phyloP scores from a whole-genome alignment of 345 rosid species.

The Erodium maritimum region DNA sequence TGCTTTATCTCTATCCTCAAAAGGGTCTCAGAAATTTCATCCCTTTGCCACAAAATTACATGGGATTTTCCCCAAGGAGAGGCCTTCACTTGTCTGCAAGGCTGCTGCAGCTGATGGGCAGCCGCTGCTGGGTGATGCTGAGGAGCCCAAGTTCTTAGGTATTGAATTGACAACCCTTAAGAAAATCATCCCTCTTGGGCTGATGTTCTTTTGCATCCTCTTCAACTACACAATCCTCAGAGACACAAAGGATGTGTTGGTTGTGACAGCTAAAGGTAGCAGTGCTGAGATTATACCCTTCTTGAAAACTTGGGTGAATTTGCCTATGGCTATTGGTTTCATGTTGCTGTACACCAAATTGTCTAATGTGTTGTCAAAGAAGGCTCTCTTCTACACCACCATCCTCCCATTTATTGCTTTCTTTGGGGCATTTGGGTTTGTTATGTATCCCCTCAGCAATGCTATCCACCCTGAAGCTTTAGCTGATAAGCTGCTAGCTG shows the following conservation, averaged over 20 bases:
- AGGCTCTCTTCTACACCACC: conserved; percentile 77
- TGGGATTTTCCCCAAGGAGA: conserved; percentile 29
- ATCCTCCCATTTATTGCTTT: conserved; percentile 84
- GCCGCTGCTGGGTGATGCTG: conserved; percentile 34
- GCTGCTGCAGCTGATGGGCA: conserved; percentile 57
- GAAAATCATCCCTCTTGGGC: conserved; percentile 83
- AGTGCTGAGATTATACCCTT: conserved; percentile 97
- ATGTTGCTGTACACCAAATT: conserved; percentile 77
- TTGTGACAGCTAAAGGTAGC: conserved; percentile 93
- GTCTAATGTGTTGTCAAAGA: conserved; percentile 65
- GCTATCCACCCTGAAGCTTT: conserved; percentile 72
- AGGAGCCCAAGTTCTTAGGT: conserved; percentile 56
- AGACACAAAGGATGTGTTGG: conserved; percentile 92
- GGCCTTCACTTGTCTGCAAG: conserved; percentile 52
- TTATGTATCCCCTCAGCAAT: conserved; percentile 87
- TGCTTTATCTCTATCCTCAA: no score
- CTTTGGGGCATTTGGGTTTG: conserved; percentile 88
- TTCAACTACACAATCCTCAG: conserved; percentile 95
- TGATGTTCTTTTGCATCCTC: conserved; percentile 92
- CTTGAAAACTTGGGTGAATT: conserved; percentile 93
- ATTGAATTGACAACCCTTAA: conserved; percentile 52
- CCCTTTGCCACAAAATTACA: conserved; percentile 32
- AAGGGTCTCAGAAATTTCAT: conserved; percentile 17
- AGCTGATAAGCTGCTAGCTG: conserved; percentile 62
- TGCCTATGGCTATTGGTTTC: conserved; percentile 97